Evolutionary conservation across 441 rosid genomes (phyloP), one percentile per base, ranked within the genome.

Genomic region (Daphne laureola): DNA sequence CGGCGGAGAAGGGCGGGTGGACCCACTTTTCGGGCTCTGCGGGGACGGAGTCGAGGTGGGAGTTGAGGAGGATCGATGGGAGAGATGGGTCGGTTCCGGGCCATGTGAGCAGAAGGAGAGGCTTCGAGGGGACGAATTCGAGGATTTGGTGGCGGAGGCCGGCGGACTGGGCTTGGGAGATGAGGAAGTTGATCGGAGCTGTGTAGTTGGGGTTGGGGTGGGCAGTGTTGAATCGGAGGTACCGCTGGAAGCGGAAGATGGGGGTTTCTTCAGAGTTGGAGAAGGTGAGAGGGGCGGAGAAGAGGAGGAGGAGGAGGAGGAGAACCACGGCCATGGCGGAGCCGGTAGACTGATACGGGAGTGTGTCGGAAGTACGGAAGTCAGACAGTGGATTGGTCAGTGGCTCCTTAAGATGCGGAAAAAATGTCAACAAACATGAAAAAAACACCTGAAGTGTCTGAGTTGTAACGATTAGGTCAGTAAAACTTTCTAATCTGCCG

Each of bases 1-100:
- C 57, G 59, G 93, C 95, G 17, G 96, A 65, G 90, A 91, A 86
- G 7, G 95, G 96, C 7, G 84, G 86, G 59, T 87, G 78, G 14
- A 51, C 14, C 98, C 96, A 87, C 55, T 83, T 85, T 31, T 78
- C 61, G 14, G 84, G 77, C 57, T 91, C 98, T 5, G 78, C 86
- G 1, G 95, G 93, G 64, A 91, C 96, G 44, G 98, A 91, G 49
- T 91, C 98, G 67, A 91, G 86, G 58, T 91, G 96, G 61, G 98
- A 87, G 73, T 87, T 87, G 70, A 91, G 67, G 53, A 91, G 85
- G 23, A 91, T 51, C 0, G 90, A 85, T 17, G 80, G 84, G 14
- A 85, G 90, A 14, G 82, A 67, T 2, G 89, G 87, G 64, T 83
- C 49, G 0, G 89, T 73, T 42, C 95, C 96, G 0, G 67, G 62